These are phyloP conservation scores for Trypanosoma grayi DNA, from an alignment of 208 protist species.

Conservation along the genomic window DNA sequence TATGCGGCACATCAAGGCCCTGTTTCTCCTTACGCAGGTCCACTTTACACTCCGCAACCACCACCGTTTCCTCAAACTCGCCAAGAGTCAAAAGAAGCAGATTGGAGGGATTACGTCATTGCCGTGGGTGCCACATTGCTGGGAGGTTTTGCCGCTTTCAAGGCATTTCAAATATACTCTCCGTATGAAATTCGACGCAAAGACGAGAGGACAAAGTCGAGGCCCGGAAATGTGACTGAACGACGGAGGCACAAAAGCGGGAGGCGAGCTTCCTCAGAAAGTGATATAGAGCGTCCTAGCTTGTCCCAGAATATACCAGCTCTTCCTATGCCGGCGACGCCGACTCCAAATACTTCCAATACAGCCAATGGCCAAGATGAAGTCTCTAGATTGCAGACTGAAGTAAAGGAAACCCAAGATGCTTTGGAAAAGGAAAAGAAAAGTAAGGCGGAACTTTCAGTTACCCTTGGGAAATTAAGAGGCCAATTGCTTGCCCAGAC, in stretches of 20 bases:
- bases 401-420: slow-evolving; percentile 70
- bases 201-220: slow-evolving; percentile 22
- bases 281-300: slow-evolving; percentile 1
- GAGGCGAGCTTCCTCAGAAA: slow-evolving; percentile 19
- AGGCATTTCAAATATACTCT: slow-evolving; percentile 72
- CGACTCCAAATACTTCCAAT: neutral
- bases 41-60: slow-evolving; percentile 43
- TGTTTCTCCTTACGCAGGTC: neutral
- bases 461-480: slow-evolving; percentile 54
- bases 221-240: neutral
- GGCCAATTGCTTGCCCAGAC: slow-evolving; percentile 50
- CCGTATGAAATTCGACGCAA: slow-evolving; percentile 82
- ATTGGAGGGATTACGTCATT: slow-evolving; percentile 86
- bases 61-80: slow-evolving; percentile 25
- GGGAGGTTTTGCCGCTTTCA: slow-evolving; percentile 44
- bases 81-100: slow-evolving; percentile 20
- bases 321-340: slow-evolving; percentile 23
- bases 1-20: neutral
- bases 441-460: slow-evolving; percentile 54
- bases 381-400: slow-evolving; percentile 40
- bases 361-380: slow-evolving; percentile 29
- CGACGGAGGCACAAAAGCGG: neutral
- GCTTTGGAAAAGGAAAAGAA: slow-evolving; percentile 63
- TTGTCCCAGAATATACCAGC: slow-evolving; percentile 5
- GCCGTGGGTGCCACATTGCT: slow-evolving; percentile 54